These are phyloP conservation scores for Cryptosporidium xiaoi DNA, from an alignment of 169 alveolate genomes.

Conservation along the genomic window DNA sequence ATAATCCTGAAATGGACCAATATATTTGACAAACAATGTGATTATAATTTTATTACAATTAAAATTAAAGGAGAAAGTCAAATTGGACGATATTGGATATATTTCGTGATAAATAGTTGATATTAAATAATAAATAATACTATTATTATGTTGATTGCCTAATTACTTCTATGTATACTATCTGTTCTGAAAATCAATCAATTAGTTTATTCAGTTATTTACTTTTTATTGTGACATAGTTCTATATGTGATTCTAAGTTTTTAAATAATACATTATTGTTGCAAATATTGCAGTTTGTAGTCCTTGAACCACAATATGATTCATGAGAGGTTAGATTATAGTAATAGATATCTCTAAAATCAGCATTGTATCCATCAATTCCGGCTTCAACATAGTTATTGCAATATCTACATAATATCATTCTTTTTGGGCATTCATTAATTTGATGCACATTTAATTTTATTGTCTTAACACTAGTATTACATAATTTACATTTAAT, in stretches of 20 bases:
- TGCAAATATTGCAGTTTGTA: constrained; percentile 65
- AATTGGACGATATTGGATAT: too few relatives aligned
- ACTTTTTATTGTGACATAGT: not conserved
- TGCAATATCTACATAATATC: constrained; percentile 76
- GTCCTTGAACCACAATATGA: constrained; percentile 78
- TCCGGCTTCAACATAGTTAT: constrained; percentile 75
- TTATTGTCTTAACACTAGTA: constrained; percentile 14
- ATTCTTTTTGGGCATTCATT: constrained; percentile 73
- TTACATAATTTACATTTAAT: constrained; percentile 39
- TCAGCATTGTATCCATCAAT: constrained; percentile 59
- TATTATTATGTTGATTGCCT: too few relatives aligned
- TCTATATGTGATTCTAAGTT: constrained; percentile 34
- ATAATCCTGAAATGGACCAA: constrained; percentile 4
- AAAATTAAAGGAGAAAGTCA: too few relatives aligned
- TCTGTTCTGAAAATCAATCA: not conserved
- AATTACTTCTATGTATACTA: not conserved
- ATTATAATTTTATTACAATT: not conserved
- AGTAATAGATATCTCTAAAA: constrained; percentile 50
- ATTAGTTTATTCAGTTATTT: not conserved
- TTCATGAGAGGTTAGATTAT: constrained; percentile 76
- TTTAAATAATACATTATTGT: constrained; percentile 53
- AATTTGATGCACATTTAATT: constrained; percentile 43
- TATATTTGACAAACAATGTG: not conserved
- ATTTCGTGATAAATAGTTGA: too few relatives aligned
- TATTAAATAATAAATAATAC: too few relatives aligned